These are phyloP conservation scores for Bauhinia variegata DNA, from an alignment of 306 rosid species.

Conservation along the genomic window DNA sequence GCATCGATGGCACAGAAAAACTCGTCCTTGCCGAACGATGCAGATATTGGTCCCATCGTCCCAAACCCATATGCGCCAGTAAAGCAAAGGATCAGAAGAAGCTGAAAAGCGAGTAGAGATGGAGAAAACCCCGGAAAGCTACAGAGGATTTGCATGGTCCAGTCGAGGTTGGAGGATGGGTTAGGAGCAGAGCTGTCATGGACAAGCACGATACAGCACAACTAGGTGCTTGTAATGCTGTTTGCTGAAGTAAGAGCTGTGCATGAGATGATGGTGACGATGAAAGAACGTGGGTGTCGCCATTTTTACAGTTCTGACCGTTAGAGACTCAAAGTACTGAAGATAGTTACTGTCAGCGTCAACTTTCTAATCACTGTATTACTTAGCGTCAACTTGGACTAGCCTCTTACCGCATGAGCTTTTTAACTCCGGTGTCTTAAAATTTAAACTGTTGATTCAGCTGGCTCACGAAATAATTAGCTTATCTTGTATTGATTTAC, in stretches of 20 bases:
- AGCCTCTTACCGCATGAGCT: neutral
- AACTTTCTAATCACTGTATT: neutral
- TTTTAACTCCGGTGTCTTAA: neutral
- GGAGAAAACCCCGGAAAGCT: conserved; percentile 34
- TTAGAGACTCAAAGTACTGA: conserved; percentile 41
- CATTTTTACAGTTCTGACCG: conserved; percentile 58
- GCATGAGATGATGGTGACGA: conserved; percentile 55
- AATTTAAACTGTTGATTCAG: neutral
- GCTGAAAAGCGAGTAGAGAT: conserved; percentile 17
- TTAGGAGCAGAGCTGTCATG: conserved; percentile 45
- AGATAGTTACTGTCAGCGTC: conserved; percentile 41
- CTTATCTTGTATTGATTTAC: no score
- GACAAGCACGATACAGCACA: conserved; percentile 29
- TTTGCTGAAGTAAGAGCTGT: conserved; percentile 39
- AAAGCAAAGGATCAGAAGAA: conserved; percentile 37
- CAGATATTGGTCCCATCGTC: conserved; percentile 86
- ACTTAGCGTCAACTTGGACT: neutral
- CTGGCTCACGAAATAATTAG: no score
- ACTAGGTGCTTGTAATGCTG: conserved; percentile 25
- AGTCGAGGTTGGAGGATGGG: conserved; percentile 9
- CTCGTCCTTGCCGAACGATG: conserved; percentile 64
- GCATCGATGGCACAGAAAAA: conserved; percentile 91
- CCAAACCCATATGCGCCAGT: conserved; percentile 60
- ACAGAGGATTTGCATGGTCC: conserved; percentile 61
- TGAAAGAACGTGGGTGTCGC: conserved; percentile 67